These are phyloP conservation scores for Dictyostelium firmibasis DNA, from an alignment of 78 protist species.

Conservation along the genomic window DNA sequence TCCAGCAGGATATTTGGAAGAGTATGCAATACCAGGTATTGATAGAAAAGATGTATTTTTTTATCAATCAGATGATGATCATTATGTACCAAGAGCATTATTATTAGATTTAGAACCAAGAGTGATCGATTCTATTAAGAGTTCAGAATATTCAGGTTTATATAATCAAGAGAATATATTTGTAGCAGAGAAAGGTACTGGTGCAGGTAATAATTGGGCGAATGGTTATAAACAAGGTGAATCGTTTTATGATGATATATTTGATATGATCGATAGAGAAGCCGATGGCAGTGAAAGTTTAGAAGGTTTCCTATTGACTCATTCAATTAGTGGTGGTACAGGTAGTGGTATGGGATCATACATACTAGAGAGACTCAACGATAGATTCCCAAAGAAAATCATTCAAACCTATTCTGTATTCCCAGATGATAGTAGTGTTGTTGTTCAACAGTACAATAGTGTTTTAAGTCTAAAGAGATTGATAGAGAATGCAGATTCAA, in stretches of 20 bases:
- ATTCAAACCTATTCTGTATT: constrained; percentile 99
- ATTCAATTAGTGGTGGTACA: constrained; percentile 99
- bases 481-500: constrained; percentile 93
- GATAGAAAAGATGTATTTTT: constrained; percentile 99
- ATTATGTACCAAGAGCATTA: constrained; percentile 98
- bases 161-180: constrained; percentile 97
- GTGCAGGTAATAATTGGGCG: constrained; percentile 99
- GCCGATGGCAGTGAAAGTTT: constrained; percentile 97
- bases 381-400: constrained; percentile 97
- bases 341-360: constrained; percentile 99
- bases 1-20: constrained; percentile 93
- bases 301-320: constrained; percentile 97
- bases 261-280: constrained; percentile 99
- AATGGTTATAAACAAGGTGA: constrained; percentile 85
- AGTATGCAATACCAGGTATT: constrained; percentile 75
- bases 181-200: constrained; percentile 89
- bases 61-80: constrained; percentile 99
- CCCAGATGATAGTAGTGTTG: constrained; percentile 94
- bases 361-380: constrained; percentile 95
- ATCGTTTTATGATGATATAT: constrained; percentile 77
- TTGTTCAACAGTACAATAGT: constrained; percentile 99
- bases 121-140: constrained; percentile 88
- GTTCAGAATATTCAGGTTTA: constrained; percentile 67
- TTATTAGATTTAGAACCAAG: constrained; percentile 99
- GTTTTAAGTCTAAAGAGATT: constrained; percentile 97